Conservation (phyloP, 2,329 filamentous ascomycete species). For the Akanthomyces uredinophilus region DNA sequence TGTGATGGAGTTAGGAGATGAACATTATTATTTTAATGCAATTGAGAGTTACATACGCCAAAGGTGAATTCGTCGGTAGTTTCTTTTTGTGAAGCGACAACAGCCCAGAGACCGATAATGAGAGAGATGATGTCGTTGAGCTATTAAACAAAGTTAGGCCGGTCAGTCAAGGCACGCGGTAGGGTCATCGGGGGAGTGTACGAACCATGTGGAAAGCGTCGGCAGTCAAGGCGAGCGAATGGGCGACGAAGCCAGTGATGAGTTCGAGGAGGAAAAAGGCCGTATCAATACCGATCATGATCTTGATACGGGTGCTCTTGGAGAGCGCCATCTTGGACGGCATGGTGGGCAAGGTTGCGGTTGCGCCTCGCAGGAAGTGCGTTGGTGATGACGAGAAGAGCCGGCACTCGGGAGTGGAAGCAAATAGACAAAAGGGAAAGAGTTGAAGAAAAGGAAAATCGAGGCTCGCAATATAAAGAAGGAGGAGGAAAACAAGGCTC, state of each 20-base stretch:
- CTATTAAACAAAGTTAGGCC: constrained; percentile 34
- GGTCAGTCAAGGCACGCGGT: constrained; percentile 15
- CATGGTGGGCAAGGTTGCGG: constrained; percentile 14
- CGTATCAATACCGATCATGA: constrained; percentile 86
- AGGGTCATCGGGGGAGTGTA: constrained; percentile 15
- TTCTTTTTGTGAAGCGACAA: constrained; percentile 78
- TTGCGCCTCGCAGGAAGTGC: background rate
- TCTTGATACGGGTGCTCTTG: constrained; percentile 85
- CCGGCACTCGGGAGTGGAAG: background rate
- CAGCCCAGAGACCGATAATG: constrained; percentile 89
- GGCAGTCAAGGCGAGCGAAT: constrained; percentile 88
- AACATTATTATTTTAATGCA: background rate
- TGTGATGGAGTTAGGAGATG: constrained; percentile 29
- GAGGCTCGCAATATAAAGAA: background rate
- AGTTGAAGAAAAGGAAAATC: background rate
- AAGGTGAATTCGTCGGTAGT: constrained; percentile 93
- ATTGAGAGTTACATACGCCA: constrained; percentile 55
- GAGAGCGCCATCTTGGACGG: constrained; percentile 69
- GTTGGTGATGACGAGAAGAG: background rate
- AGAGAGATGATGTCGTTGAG: constrained; percentile 97
- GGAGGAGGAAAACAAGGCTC: background rate
- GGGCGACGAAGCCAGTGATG: constrained; percentile 76
- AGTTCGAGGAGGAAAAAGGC: constrained; percentile 89
- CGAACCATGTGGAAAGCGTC: constrained; percentile 97
- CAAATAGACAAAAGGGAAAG: background rate